Evolutionary conservation across 306 rosid species (phyloP).

Genomic region (Rosa lucieae): DNA sequence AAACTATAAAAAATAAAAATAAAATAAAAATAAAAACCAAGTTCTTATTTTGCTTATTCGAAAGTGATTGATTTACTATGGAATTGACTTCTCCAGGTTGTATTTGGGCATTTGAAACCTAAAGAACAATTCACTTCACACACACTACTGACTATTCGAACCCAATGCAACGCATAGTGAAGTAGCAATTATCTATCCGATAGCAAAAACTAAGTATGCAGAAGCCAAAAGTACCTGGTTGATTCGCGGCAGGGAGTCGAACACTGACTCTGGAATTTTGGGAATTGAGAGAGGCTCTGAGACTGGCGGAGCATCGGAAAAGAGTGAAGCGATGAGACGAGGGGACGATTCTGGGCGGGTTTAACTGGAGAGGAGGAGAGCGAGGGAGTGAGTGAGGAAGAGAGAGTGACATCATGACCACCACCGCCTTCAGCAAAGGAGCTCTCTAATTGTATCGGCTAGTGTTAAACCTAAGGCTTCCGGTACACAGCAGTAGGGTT

Average conservation of each 20-base stretch:
- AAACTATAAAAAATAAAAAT: background rate
- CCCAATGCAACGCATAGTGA: background rate
- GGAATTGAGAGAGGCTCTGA: conserved; percentile 7
- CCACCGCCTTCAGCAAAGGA: too few species aligned
- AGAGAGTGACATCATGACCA: conserved; percentile 28
- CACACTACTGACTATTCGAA: background rate
- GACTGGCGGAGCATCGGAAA: conserved; percentile 27
- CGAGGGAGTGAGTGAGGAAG: conserved; percentile 24
- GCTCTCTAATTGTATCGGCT: too few species aligned
- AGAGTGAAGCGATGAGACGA: conserved; percentile 2
- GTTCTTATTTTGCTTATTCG: background rate
- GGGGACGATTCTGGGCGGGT: background rate
- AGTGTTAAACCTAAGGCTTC: too few species aligned
- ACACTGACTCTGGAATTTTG: background rate
- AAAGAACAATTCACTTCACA: background rate
- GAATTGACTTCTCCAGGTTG: background rate
- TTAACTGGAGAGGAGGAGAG: background rate
- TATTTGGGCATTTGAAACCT: too few species aligned
- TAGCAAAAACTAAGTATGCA: background rate
- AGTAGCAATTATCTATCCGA: background rate
- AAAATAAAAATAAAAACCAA: too few species aligned
- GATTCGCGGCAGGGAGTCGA: background rate
- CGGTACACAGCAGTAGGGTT: too few species aligned
- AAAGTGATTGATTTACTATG: background rate
- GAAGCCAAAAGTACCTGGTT: background rate